Evolutionary conservation across 257 asterid genomes (phyloP).

Genomic region (Thymus mandschuricus): DNA sequence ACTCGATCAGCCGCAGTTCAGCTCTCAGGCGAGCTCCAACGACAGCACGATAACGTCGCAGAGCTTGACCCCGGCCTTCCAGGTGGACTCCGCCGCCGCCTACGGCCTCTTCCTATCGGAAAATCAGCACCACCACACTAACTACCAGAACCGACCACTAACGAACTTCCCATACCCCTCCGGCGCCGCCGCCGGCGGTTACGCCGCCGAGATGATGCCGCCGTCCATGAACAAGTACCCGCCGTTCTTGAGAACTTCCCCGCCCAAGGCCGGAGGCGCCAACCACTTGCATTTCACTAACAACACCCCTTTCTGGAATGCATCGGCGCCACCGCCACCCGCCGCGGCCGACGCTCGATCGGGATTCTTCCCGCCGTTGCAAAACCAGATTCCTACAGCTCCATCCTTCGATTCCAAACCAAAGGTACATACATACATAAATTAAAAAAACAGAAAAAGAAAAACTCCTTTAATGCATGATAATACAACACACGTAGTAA

Average conservation of each 20-base stretch:
- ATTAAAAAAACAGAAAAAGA: too few relatives aligned
- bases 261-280: constrained; percentile 42
- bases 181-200: constrained; percentile 40
- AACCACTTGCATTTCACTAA: constrained; percentile 72
- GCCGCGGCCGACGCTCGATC: constrained; percentile 48
- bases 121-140: constrained; percentile 37
- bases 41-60: constrained; percentile 49
- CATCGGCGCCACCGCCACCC: constrained; percentile 48
- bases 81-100: constrained; percentile 55
- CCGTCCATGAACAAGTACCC: constrained; percentile 59
- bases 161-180: constrained; percentile 39
- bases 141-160: constrained; percentile 33
- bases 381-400: constrained; percentile 44
- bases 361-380: constrained; percentile 57
- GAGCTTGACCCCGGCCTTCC: constrained; percentile 44
- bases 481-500: background rate
- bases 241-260: constrained; percentile 53
- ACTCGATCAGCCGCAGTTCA: constrained; percentile 45
- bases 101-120: constrained; percentile 53
- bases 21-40: constrained; percentile 50
- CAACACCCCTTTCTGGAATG: constrained; percentile 77
- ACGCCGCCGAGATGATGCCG: constrained; percentile 38
- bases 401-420: constrained; percentile 51
- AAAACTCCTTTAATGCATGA: background rate
- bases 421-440: constrained; percentile 13